phyloP scores from a whole-genome alignment of 2,329 filamentous ascomycete species.

The Nothophoma quercina region DNA sequence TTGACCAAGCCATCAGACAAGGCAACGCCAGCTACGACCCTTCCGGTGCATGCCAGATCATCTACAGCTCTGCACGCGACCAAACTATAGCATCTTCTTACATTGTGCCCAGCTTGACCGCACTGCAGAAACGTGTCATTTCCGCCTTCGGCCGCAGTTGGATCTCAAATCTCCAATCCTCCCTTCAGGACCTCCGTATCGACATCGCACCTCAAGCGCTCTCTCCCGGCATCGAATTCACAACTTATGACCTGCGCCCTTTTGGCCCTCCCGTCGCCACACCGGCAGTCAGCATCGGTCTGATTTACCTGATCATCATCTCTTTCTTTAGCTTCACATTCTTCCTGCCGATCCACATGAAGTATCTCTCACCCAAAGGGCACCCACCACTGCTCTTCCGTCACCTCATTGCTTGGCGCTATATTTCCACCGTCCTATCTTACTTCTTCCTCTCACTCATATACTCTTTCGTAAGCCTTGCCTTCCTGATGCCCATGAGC shows the following conservation, averaged over 20 bases:
- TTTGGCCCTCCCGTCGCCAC: conserved; percentile 63
- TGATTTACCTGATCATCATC: conserved; percentile 73
- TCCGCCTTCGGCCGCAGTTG: conserved; percentile 58
- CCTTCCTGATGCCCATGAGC: conserved; percentile 68
- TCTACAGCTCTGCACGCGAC: conserved; percentile 66
- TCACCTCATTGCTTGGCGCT: conserved; percentile 67
- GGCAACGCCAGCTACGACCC: conserved; percentile 69
- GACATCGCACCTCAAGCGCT: conserved; percentile 60
- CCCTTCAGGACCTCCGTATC: conserved; percentile 45
- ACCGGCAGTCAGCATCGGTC: conserved; percentile 66
- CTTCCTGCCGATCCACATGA: conserved; percentile 68
- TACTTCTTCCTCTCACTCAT: conserved; percentile 69
- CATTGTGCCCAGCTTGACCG: conserved; percentile 59
- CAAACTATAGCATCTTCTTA: conserved; percentile 61
- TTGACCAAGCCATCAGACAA: conserved; percentile 60
- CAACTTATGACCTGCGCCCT: conserved; percentile 64
- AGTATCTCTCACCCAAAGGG: conserved; percentile 62
- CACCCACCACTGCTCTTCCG: conserved; percentile 65
- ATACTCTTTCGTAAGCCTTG: conserved; percentile 68
- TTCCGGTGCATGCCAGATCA: conserved; percentile 63
- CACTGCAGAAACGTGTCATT: conserved; percentile 55
- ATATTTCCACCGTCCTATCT: conserved; percentile 61
- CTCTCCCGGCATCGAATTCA: conserved; percentile 64
- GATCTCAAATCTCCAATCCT: conserved; percentile 27
- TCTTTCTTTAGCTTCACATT: conserved; percentile 72